A percentile compares a stretch with the other conserved stretches of the same genome.
Evolutionary conservation across 805 yeast genomes (phyloP).

Genomic region (Wickerhamomyces subpelliculosus): DNA sequence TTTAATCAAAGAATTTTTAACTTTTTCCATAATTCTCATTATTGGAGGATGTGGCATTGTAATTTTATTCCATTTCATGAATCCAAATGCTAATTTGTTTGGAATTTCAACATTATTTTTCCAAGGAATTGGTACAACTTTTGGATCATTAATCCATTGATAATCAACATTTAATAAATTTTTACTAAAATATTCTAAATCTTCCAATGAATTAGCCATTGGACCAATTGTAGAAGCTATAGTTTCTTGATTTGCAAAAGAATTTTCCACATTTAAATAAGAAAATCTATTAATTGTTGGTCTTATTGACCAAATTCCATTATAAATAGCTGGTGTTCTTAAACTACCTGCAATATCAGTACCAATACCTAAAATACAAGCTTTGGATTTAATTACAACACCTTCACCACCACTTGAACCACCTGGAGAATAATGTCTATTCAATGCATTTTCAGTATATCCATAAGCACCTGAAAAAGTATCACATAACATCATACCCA

Average conservation of each 20-base stretch:
- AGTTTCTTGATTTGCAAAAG: constrained; percentile 40
- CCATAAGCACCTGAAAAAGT: constrained; percentile 39
- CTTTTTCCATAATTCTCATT: constrained; percentile 34
- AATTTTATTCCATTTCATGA: constrained; percentile 34
- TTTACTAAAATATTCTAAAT: constrained; percentile 29
- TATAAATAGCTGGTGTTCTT: constrained; percentile 39
- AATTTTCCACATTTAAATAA: constrained; percentile 30
- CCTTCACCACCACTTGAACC: constrained; percentile 54
- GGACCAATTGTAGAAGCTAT: constrained; percentile 44
- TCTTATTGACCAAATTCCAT: constrained; percentile 34
- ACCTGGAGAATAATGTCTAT: constrained; percentile 37
- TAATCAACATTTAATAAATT: constrained; percentile 23
- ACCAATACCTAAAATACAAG: constrained; percentile 49
- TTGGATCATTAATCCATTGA: constrained; percentile 39
- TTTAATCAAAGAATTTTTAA: constrained; percentile 23
- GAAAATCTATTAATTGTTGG: constrained; percentile 43
- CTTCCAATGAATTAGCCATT: constrained; percentile 30
- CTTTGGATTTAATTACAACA: constrained; percentile 36
- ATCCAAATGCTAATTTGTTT: constrained; percentile 34
- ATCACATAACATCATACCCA: constrained; percentile 44
- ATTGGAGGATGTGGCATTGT: constrained; percentile 45
- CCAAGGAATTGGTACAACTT: constrained; percentile 36
- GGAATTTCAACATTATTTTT: constrained; percentile 24
- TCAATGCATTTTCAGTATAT: constrained; percentile 38
- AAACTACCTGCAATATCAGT: constrained; percentile 51